phyloP scores from a whole-genome alignment of 164 flowering plant genomes.

The Tetrastigma voinierianum region DNA sequence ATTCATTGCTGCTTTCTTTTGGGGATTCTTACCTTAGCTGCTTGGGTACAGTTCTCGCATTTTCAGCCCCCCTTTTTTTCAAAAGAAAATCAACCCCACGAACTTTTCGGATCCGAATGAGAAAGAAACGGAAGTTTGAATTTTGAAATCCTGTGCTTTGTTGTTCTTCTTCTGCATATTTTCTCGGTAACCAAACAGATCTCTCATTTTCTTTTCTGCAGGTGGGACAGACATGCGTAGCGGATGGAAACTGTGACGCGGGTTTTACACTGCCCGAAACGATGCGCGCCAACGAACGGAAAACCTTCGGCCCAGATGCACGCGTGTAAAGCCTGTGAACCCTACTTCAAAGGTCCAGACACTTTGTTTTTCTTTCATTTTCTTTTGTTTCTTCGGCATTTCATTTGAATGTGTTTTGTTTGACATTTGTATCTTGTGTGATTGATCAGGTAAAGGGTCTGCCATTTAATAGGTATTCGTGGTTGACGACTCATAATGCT shows the following conservation, averaged over 20 bases:
- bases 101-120: too few relatives aligned
- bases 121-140: background rate
- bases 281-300: constrained; percentile 60
- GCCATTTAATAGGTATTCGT: constrained; percentile 79
- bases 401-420: background rate
- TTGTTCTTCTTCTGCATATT: background rate
- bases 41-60: constrained; percentile 35
- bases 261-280: constrained; percentile 89
- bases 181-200: background rate
- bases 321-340: constrained; percentile 55
- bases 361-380: background rate
- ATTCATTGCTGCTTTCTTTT: constrained; percentile 25
- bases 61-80: too few relatives aligned
- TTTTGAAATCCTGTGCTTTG: background rate
- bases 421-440: background rate
- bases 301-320: constrained; percentile 70
- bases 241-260: constrained; percentile 50
- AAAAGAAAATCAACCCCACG: too few relatives aligned
- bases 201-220: constrained; percentile 7
- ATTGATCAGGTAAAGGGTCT: constrained; percentile 53
- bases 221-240: constrained; percentile 61
- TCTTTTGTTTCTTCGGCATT: background rate
- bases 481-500: constrained; percentile 93
- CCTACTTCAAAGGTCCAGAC: constrained; percentile 58
- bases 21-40: constrained; percentile 34